Base-by-base conservation (phyloP, 495 filamentous ascomycete genomes). In the Neurospora terricola region DNA sequence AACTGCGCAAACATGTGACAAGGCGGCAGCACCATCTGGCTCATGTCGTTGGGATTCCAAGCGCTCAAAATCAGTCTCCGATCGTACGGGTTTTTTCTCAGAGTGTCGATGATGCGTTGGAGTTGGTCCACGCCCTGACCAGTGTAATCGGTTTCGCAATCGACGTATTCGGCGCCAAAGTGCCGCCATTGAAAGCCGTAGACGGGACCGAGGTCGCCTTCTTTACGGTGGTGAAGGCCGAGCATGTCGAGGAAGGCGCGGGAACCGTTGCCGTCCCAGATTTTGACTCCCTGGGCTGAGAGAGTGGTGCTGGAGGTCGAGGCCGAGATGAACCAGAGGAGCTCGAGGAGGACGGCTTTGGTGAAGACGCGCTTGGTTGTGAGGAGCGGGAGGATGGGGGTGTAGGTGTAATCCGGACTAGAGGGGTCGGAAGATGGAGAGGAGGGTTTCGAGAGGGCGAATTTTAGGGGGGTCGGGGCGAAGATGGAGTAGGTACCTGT, bases 1-100 rank as follows among this genome's bases (percentile, higher is more conserved):
- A 98, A 98, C 82, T 98, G 96, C 16, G 95, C 95, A 83, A 99
- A 97, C 96, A 99, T 97, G 81, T 98, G 96, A 79, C 96, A 99
- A 5, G 96, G 96, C 75, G 96, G 96, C 23, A 99, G 86, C 3
- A 94, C 96, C 96, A 98, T 99, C 81, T 92, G 90, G 68, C 82
- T 82, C 76, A 99, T 77, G 80, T 97, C 96, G 6, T 87, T 87
- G 4, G 93, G 93, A 79, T 98, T 98, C 96, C 96, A 99, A 1
- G 96, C 96, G 72, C 85, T 90, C 72, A 99, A 86, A 74, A 99
- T 92, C 74, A 99, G 92, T 37, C 96, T 83, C 2, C 96, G 87
- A 78, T 98, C 96, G 78, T 92, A 96, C 0, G 96, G 96, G 75
- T 89, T 92, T 4, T 89, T 86, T 76, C 87, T 89, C 27, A 98